Conservation (phyloP, 257 asterid genomes). For the Coffea eugenioides region DNA sequence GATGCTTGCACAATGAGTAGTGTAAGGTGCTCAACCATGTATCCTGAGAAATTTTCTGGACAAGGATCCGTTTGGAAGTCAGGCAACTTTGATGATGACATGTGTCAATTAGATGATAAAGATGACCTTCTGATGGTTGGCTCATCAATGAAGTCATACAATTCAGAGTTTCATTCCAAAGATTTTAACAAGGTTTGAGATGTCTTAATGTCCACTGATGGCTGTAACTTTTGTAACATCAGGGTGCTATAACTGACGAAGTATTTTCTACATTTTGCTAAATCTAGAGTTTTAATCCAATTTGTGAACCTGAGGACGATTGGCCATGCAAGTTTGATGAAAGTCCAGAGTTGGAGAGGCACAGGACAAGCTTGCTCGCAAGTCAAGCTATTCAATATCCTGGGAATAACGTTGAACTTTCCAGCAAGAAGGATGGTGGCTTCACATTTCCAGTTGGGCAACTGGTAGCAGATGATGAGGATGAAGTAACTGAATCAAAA, state of each 20-base stretch:
- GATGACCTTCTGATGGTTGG: constrained; percentile 58
- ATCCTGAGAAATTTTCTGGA: constrained; percentile 50
- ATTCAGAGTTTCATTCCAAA: constrained; percentile 42
- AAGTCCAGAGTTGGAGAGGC: constrained; percentile 58
- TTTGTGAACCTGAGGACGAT: constrained; percentile 81
- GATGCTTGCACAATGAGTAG: constrained; percentile 46
- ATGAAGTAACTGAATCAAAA: constrained; percentile 82
- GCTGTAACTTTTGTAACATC: constrained; percentile 11
- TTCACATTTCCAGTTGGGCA: constrained; percentile 69
- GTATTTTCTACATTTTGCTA: constrained; percentile 8
- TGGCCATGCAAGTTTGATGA: constrained; percentile 75
- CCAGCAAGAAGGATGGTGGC: constrained; percentile 52
- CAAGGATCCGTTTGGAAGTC: constrained; percentile 64
- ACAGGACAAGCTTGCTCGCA: constrained; percentile 38
- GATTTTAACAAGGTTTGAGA: constrained; percentile 67
- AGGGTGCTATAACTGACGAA: constrained; percentile 5
- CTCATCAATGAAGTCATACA: constrained; percentile 47
- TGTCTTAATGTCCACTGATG: constrained; percentile 16
- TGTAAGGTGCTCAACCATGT: constrained; percentile 52
- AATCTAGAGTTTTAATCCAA: constrained; percentile 82
- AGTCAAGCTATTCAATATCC: constrained; percentile 39
- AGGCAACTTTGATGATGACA: constrained; percentile 76
- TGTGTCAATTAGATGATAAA: constrained; percentile 74
- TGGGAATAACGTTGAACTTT: constrained; percentile 37
- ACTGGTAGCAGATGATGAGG: constrained; percentile 70